Base-by-base conservation (phyloP, 2,329 filamentous ascomycete species). In the Ophiocordyceps robertsii region DNA sequence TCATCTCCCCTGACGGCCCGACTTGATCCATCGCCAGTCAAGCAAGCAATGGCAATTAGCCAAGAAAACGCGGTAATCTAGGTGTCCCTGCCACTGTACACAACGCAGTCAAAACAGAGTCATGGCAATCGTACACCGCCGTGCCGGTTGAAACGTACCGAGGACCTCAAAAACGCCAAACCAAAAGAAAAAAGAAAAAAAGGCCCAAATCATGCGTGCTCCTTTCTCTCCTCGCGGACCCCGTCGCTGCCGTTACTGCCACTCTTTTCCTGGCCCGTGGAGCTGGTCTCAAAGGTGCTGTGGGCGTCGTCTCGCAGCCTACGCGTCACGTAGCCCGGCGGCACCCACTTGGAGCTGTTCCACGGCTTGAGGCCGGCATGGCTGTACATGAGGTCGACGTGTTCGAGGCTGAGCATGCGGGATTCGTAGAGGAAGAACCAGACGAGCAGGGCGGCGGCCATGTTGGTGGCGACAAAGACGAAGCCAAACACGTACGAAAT, bases 351-450 rank as follows among this genome's bases (percentile, higher is more conserved):
- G 46, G 62, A 57, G 51, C 73, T 78, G 55, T 69, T 71, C 72
- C 76, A 79, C 3, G 80, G 70, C 57, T 72, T 74, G n/a, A 82
- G 67, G 36, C 66, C 48, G 3, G 50, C 60, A 17, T 77, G 62
- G 39, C 79, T 69, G 56, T 85, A 85, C 77, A 82, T 81, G 41
- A 74, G 71, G 57, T 85, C 80, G 44, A 85, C 75, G 50, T 83
- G 77, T 61, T 85, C 81, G n/a, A 85, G 68, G 12, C 75, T 77
- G 10, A 81, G 69, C 35, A 70, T 73, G 46, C 75, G 71, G 14
- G 72, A 77, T 56, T 85, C 80, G 57, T 75, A 79, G 43, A 84
- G 69, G 59, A 82, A 82, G 64, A 84, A 80, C 66, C 75, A 84
- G 24, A 83, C 75, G 17, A 82, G 57, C 0, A 73, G 51, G 2